These are phyloP conservation scores for Mucor sp. DNA, from an alignment of 371 early-diverging fungal species.

Conservation along the genomic window DNA sequence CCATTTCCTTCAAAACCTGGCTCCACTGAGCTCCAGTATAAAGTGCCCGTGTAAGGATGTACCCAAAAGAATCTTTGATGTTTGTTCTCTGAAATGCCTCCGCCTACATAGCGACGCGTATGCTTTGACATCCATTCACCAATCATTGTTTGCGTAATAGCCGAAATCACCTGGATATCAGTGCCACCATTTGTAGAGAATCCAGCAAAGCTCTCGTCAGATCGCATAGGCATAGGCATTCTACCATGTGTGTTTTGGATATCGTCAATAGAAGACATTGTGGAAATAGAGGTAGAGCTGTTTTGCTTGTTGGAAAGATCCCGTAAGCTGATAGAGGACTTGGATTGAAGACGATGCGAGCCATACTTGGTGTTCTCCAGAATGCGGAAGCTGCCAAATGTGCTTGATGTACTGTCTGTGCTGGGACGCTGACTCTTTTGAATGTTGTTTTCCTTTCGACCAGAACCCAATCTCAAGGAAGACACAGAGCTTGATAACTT, in stretches of 20 bases:
- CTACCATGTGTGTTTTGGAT: neutral
- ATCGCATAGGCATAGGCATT: slow-evolving; percentile 2
- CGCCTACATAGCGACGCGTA: slow-evolving; percentile 62
- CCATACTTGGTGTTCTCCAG: slow-evolving; percentile 25
- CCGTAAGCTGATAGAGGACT: slow-evolving; percentile 11
- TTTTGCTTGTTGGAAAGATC: slow-evolving; percentile 18
- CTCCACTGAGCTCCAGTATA: slow-evolving; percentile 77
- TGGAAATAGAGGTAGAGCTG: slow-evolving; percentile 26
- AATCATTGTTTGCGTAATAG: slow-evolving; percentile 82
- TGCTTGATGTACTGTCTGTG: neutral
- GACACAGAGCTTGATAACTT: slow-evolving; percentile 24
- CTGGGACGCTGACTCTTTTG: slow-evolving; percentile 9
- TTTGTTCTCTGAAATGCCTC: slow-evolving; percentile 66
- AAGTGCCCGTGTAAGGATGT: slow-evolving; percentile 80
- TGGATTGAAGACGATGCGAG: slow-evolving; percentile 4
- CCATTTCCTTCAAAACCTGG: slow-evolving; percentile 64
- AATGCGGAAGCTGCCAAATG: slow-evolving; percentile 29
- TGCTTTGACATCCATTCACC: slow-evolving; percentile 81
- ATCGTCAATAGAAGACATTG: slow-evolving; percentile 30
- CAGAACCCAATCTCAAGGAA: slow-evolving; percentile 21
- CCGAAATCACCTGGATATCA: slow-evolving; percentile 65
- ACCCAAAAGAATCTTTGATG: slow-evolving; percentile 83
- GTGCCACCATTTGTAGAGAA: slow-evolving; percentile 28
- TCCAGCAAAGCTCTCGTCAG: slow-evolving; percentile 15
- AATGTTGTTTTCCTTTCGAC: slow-evolving; percentile 9